Percentiles rank a stretch among this genome's conserved stretches.
Conservation (phyloP, 768 basidiomycete genomes). For the Tulasnella sp. region DNA sequence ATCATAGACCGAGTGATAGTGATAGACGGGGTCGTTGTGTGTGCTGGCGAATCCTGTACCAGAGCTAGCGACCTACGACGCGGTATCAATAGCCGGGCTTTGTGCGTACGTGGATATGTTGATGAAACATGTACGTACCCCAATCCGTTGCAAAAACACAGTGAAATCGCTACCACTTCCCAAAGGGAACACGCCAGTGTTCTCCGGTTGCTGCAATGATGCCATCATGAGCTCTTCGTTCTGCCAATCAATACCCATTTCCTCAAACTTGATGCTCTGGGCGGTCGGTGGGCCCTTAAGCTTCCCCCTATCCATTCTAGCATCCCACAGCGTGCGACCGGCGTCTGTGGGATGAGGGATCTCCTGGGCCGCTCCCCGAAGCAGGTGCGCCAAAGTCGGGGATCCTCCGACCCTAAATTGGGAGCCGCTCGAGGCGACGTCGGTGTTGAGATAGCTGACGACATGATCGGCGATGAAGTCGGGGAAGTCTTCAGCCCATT, state of each 20-base stretch:
- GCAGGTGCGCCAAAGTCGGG: slow-evolving; percentile 71
- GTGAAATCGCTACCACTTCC: slow-evolving; percentile 89
- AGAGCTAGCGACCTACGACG: slow-evolving; percentile 29
- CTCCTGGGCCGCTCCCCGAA: slow-evolving; percentile 55
- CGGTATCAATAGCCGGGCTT: slow-evolving; percentile 7
- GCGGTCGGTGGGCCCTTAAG: slow-evolving; percentile 37
- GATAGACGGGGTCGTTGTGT: slow-evolving; percentile 53
- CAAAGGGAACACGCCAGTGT: slow-evolving; percentile 43
- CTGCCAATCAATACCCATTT: slow-evolving; percentile 24
- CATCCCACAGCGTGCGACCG: slow-evolving; percentile 69
- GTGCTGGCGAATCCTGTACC: slow-evolving; percentile 32
- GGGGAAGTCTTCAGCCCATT: slow-evolving; percentile 88
- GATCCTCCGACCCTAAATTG: slow-evolving; percentile 50
- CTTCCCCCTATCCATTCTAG: slow-evolving; percentile 47
- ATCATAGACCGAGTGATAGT: slow-evolving; percentile 39
- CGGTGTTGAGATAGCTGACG: slow-evolving; percentile 73
- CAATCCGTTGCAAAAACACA: slow-evolving; percentile 75
- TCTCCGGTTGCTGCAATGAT: slow-evolving; percentile 6
- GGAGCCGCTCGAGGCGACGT: slow-evolving; percentile 54
- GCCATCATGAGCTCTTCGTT: slow-evolving; percentile 19
- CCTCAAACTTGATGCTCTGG: slow-evolving; percentile 33
- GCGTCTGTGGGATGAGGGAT: slow-evolving; percentile 61
- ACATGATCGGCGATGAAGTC: slow-evolving; percentile 70
- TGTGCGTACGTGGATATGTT: not conserved
- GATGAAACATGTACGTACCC: slow-evolving; percentile 33